phyloP scores from a whole-genome alignment of 805 yeast genomes.

The Isabelozyma heimii region DNA sequence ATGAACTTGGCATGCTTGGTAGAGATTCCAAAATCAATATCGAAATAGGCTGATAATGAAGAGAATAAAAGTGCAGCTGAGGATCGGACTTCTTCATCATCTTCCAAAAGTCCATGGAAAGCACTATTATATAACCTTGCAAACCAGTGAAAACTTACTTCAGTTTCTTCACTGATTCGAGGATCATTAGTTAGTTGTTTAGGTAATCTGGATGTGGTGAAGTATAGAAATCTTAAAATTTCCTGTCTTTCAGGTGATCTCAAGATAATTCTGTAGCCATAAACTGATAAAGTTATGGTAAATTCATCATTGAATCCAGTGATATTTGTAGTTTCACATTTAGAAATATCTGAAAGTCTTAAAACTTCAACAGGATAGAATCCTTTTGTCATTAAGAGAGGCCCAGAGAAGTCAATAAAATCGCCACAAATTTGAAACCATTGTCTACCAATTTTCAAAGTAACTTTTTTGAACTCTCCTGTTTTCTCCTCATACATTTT shows the following conservation, averaged over 20 bases:
- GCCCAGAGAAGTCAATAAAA: conserved; percentile 13
- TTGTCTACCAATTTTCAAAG: conserved; percentile 66
- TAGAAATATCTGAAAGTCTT: conserved; percentile 28
- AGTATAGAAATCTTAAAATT: conserved; percentile 67
- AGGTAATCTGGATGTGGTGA: conserved; percentile 55
- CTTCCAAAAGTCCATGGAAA: conserved; percentile 65
- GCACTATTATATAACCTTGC: conserved; percentile 64
- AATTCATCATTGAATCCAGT: conserved; percentile 33
- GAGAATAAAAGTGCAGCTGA: conserved; percentile 64
- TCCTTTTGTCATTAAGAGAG: conserved; percentile 20
- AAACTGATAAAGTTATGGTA: conserved; percentile 24
- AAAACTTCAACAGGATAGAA: conserved; percentile 35
- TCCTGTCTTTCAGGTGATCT: conserved; percentile 45
- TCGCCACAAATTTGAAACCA: conserved; percentile 53
- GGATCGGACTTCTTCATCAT: conserved; percentile 55
- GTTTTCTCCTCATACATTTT: conserved; percentile 47
- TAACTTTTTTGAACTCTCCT: conserved; percentile 56
- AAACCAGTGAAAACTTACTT: conserved; percentile 31
- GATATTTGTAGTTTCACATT: conserved; percentile 31
- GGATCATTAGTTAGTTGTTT: conserved; percentile 20
- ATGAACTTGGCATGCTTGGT: conserved; percentile 55
- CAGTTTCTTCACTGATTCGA: neutral
- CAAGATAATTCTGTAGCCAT: conserved; percentile 24
- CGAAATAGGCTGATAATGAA: conserved; percentile 57
- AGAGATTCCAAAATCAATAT: conserved; percentile 57